Base-by-base conservation (phyloP, 129 eudicot genomes). In the Centrapalus pauciflorus region DNA sequence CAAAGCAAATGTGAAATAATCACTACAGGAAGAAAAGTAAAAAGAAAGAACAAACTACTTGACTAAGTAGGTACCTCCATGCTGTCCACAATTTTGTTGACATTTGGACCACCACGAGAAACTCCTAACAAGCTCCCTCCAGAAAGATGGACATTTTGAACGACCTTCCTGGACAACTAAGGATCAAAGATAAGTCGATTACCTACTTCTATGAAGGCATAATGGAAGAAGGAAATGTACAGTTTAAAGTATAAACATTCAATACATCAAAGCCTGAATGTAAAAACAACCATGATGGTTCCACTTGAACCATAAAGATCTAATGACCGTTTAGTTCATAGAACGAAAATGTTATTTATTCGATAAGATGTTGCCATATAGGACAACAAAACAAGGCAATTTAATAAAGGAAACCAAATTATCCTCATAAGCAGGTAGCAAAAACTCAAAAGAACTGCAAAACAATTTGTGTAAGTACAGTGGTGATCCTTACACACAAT, bases 101-200 rank as follows among this genome's bases (percentile, higher is more conserved):
- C 84, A 71, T 69, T 73, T 0, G 99, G 99, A 26, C 95, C 96
- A 38, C 99, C 99, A 49, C 99, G 99, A 24, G 99, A 94, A 55
- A 94, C 99, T 69, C 99, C 99, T 62, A 94, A 77, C 72, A 94
- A 84, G 81, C 99, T 94, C 77, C 99, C 99, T 35, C 99, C 99
- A 14, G 99, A 94, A 30, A 94, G 96, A 77, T 94, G 99, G 61
- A 89, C 79, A 76, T 94, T 94, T 55, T 94, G 97, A 74, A 94
- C 96, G 58, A 94, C 99, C 76, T 83, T 94, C 81, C 99, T 74
- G 10, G 95, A 83, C 48, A 93, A 77, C 99, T 91, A 69, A 74
- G 20, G 34, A 79, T 30, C 32, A 66, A 12, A 41, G 28, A 69
- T 29, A 74, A 64, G 16, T 56, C 45, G 24, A 21, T 14, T 72